phyloP scores from a whole-genome alignment of 2,329 filamentous ascomycete species.

The Colletotrichum horii region DNA sequence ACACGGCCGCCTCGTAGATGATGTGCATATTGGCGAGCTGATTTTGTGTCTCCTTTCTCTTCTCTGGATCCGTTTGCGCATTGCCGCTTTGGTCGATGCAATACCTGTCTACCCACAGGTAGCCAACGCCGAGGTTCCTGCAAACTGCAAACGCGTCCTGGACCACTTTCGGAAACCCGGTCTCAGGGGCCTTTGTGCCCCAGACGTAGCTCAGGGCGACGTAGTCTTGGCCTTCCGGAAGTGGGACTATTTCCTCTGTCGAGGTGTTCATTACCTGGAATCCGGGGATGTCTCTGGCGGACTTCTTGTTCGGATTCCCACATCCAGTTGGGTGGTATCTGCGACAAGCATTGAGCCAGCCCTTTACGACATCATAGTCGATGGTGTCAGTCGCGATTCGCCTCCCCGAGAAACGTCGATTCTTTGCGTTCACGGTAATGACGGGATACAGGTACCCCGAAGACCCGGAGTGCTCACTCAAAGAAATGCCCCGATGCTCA shows the following conservation, averaged over 20 bases:
- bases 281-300: not conserved
- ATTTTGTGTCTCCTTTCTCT: not conserved
- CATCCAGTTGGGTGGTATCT: not conserved
- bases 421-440: not conserved
- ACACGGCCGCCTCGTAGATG: constrained; percentile 38
- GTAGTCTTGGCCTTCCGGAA: constrained; percentile 20
- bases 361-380: not conserved
- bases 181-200: constrained; percentile 20
- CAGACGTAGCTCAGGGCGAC: constrained; percentile 40
- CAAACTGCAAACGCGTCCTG: constrained; percentile 33
- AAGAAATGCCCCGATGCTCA: not conserved
- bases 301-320: not conserved
- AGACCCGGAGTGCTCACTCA: not conserved
- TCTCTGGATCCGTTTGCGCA: constrained; percentile 24
- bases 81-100: constrained; percentile 32
- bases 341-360: not conserved
- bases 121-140: constrained; percentile 35
- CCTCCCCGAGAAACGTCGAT: not conserved
- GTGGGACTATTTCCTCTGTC: not conserved
- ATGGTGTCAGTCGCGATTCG: not conserved
- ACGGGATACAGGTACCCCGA: not conserved
- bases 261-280: not conserved
- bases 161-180: not conserved
- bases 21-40: constrained; percentile 43
- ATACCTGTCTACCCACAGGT: constrained; percentile 44